Base-by-base conservation (phyloP, 768 basidiomycete genomes). In the Pisolithus albus region DNA sequence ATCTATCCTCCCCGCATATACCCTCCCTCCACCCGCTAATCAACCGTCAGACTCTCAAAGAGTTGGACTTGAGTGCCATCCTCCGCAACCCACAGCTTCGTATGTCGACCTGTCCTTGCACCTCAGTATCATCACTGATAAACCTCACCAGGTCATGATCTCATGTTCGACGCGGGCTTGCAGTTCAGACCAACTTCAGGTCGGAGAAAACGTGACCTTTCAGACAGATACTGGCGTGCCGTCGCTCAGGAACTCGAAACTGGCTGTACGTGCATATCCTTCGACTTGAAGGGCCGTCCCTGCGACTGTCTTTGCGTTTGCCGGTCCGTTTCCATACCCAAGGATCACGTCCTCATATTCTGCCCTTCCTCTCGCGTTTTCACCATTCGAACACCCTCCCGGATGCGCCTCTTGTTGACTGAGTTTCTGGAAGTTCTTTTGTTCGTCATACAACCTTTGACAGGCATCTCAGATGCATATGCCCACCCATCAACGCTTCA, bases 11-110 rank as follows among this genome's bases (percentile, higher is more conserved):
- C 2, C 73, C 79, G 3, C 79, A 83, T 56, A 79, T 89, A 53
- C 89, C 88, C 7, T 73, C 86, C 34, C 69, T 79, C 40, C 74
- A 76, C 30, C 91, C 93, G 0, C 78, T 86, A 40, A 88, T 95
- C 64, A 92, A 89, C 61, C 78, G 87, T 37, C 80, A 83, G 41
- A 91, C 90, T 1, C 75, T 96, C 58, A 83, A 82, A 61, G 89
- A 92, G 63, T 75, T 96, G 47, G 92, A 96, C 65, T 73, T 95
- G 18, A 80, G 85, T 52, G 81, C 85, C 49, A 92, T 95, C 59
- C 75, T 95, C 51, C 81, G 88, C 45, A 92, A 92, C 66, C 89
- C 91, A 21, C 91, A 93, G 64, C 84, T 95, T 53, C 87, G 93
- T 90, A 70, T 72, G 84, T 85, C 38, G 19, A 51, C 51, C 24